Conservation (phyloP, 768 basidiomycete genomes). For the Mycena leptocephala region DNA sequence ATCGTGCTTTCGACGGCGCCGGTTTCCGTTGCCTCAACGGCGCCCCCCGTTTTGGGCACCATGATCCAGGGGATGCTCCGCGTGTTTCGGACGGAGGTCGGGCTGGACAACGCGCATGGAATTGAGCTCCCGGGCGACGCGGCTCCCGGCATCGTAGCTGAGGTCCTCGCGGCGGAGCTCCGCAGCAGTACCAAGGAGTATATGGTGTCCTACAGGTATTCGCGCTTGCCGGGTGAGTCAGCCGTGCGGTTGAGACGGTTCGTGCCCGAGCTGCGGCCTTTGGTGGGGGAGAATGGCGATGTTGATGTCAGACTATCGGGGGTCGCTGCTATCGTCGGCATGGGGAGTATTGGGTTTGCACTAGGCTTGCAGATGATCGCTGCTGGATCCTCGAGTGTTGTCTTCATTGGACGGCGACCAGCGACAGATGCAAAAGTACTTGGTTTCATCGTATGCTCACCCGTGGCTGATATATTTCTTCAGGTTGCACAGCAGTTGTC, state of each 20-base stretch:
- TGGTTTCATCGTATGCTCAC: background rate
- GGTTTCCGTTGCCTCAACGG: background rate
- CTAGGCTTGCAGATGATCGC: conserved; percentile 44
- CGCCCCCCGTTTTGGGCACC: conserved; percentile 21
- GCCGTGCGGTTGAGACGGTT: conserved; percentile 35
- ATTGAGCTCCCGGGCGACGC: conserved; percentile 5
- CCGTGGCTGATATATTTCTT: background rate
- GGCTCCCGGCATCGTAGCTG: background rate
- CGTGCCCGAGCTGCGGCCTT: conserved; percentile 41
- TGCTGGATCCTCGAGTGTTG: conserved; percentile 41
- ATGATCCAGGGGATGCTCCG: conserved; percentile 48
- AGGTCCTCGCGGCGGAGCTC: background rate
- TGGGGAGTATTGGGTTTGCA: conserved; percentile 49
- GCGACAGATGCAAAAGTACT: conserved; percentile 39
- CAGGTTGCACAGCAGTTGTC: conserved; percentile 40
- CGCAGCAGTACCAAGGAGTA: background rate
- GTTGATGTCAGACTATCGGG: conserved; percentile 36
- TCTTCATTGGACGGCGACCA: conserved; percentile 39
- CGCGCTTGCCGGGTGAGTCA: background rate
- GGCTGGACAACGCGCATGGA: conserved; percentile 33
- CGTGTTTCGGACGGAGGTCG: conserved; percentile 46
- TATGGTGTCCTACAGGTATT: conserved; percentile 17
- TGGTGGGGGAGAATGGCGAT: conserved; percentile 19
- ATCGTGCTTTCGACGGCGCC: conserved; percentile 16
- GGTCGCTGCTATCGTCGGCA: conserved; percentile 50